Evolutionary conservation across 768 basidiomycete species (phyloP), one percentile per base, ranked within the genome.

Genomic region (Leccinum obscurum): DNA sequence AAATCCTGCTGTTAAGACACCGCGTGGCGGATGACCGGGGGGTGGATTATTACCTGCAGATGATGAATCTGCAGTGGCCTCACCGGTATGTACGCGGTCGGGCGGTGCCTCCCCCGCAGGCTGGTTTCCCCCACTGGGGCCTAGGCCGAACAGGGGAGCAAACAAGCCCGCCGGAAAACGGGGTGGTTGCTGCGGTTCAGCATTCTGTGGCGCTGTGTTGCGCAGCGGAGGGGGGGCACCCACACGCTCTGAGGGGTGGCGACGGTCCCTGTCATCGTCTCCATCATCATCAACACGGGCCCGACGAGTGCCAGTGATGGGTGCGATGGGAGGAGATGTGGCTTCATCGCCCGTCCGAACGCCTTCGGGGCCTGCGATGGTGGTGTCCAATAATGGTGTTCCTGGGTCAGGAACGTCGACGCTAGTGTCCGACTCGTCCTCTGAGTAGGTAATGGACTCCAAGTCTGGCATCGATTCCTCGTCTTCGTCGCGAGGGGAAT

Each of bases 201-300:
- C 52, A 46, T 62, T 66, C 53, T 69, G 71, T 56, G 66, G 70
- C 62, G 60, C 64, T 52, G 67, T 49, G 26, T 67, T 60, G 26
- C 53, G 66, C 37, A 9, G 65, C 22, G 66, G 66, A 46, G 69
- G 55, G 53, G 65, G 70, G 50, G 68, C 75, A 76, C 74, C 56
- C 55, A 76, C 72, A 54, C 87, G 83, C 69, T 88, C 81, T 22
- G 85, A 85, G 17, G 88, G 86, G 66, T 88, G 86, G 58, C 87
- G 80, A 58, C 82, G 79, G 66, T 88, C 84, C 41, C 86, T 74
- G 13, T 84, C 85, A 7, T 81, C 79, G 62, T 89, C 86, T 6
- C 79, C 78, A 57, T 88, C 86, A 56, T 85, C 83, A 2, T 88
- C 85, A 3, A 87, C 84, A 48, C 86, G 75, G 17, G 81, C 77